Conservation (phyloP, 1,284 basidiomycete species). For the Tetrapyrgos nigripes region DNA sequence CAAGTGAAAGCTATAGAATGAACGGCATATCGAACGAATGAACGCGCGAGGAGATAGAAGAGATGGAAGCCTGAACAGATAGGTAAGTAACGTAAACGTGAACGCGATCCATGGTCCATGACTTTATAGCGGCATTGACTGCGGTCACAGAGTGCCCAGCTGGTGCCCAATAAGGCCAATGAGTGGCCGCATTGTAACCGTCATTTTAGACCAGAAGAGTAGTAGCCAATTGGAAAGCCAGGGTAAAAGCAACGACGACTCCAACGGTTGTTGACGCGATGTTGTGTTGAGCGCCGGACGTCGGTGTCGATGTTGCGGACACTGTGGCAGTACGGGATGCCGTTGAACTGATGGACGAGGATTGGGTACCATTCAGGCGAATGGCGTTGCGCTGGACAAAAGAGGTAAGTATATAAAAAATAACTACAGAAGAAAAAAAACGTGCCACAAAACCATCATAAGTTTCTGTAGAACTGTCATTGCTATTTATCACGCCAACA, state of each 20-base stretch:
- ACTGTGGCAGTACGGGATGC: constrained; percentile 23
- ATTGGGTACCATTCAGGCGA: constrained; percentile 54
- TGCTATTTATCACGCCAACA: constrained; percentile 66
- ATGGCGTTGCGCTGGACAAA: constrained; percentile 53
- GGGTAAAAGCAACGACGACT: not conserved
- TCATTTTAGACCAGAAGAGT: not conserved
- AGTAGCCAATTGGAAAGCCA: too few species aligned
- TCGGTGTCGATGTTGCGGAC: constrained; percentile 16
- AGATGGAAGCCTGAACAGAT: too few species aligned
- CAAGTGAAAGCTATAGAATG: too few species aligned
- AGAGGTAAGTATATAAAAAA: constrained; percentile 8
- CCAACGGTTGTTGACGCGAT: not conserved
- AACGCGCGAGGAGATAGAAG: too few species aligned
- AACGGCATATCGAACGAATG: too few species aligned
- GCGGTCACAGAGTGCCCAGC: too few species aligned
- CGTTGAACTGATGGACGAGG: constrained; percentile 21
- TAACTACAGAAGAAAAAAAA: constrained; percentile 16
- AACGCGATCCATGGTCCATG: too few species aligned
- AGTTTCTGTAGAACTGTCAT: constrained; percentile 54
- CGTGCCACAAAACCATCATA: constrained; percentile 59
- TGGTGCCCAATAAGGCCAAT: too few species aligned
- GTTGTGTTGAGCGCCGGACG: constrained; percentile 12
- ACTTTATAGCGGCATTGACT: too few species aligned
- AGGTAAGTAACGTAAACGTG: too few species aligned
- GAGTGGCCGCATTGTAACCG: too few species aligned